Base-by-base conservation (phyloP, 2,329 filamentous ascomycete genomes). In the Metarhizium humberi region DNA sequence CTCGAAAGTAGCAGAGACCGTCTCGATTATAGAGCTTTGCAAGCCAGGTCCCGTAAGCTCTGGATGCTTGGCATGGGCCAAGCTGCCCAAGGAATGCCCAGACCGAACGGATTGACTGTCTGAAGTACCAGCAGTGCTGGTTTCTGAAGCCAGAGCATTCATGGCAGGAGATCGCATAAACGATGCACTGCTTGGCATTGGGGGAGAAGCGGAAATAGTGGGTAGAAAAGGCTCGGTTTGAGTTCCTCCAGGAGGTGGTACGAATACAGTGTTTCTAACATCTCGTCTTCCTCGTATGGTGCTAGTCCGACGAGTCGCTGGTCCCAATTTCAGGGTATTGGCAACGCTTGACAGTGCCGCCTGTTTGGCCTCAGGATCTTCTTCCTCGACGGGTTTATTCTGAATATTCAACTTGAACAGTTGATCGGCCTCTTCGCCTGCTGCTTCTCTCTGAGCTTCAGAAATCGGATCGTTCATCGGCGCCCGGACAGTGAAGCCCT, bases 41-140 rank as follows among this genome's bases (percentile, higher is more conserved):
- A 99, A 76, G 2, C 94, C 92, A 1, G 88, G 82, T 10, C 83
- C 81, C 53, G 86, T 81, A 71, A 95, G 78, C 18, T 96, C 91
- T 0, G 90, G 86, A 67, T 99, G 94, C 64, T 85, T 86, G 52
- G 83, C 75, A n/a, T 88, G 82, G 4, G 79, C 79, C 47, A 86
- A 74, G 48, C 84, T 83, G 61, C 84, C 85, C 46, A 92, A 73
- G 2, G 91, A 95, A 60, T 90, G 88, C 2, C 88, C 87, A 3
- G 94, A 99, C 51, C 92, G 86, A 57, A 97, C 87, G 1, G 94
- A 97, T 55, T 92, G 90, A 3, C 89, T 91, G 68, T 99, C 94
- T 1, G 91, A 95, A 16, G 78, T 75, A 29, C 72, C 78, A 2
- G 78, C 73, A 36, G 78, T 66, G 74, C 81, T 77, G 53, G 79